These are phyloP conservation scores for Lactarius hatsudake DNA, from an alignment of 768 basidiomycete species.

Conservation along the genomic window DNA sequence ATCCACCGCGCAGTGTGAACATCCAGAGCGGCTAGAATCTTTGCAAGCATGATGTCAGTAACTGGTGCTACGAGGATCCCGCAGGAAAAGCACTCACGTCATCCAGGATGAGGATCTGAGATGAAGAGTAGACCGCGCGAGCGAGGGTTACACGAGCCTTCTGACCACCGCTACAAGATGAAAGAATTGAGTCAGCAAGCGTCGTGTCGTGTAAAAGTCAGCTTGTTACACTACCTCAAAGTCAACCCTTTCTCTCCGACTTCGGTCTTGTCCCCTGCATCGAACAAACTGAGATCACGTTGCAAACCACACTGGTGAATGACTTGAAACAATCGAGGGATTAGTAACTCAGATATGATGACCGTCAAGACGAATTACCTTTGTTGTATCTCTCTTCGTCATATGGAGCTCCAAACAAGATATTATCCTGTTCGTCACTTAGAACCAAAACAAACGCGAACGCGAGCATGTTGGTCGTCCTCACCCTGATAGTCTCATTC, in stretches of 20 bases:
- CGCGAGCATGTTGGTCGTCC: slow-evolving; percentile 3
- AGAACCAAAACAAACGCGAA: not conserved
- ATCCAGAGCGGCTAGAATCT: slow-evolving; percentile 50
- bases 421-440: slow-evolving; percentile 41
- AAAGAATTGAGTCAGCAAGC: not conserved
- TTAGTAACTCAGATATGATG: not conserved
- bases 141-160: slow-evolving; percentile 59
- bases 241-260: slow-evolving; percentile 61
- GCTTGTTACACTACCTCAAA: slow-evolving; percentile 31
- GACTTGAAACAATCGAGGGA: not conserved
- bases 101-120: slow-evolving; percentile 65
- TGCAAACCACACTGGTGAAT: slow-evolving; percentile 30
- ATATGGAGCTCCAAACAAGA: slow-evolving; percentile 47
- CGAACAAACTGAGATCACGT: slow-evolving; percentile 46
- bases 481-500: slow-evolving; percentile 69
- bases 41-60: not conserved
- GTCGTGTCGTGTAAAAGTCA: not conserved
- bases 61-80: not conserved
- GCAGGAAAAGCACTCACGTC: slow-evolving; percentile 44
- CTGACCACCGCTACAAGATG: slow-evolving; percentile 46
- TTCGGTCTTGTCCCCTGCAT: slow-evolving; percentile 51
- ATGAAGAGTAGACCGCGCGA: slow-evolving; percentile 57
- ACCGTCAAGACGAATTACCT: slow-evolving; percentile 29
- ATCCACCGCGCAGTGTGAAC: slow-evolving; percentile 53
- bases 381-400: slow-evolving; percentile 45